Percentiles rank a stretch among this genome's conserved stretches.
These are phyloP conservation scores for Blastobotrys mokoenaii DNA, from an alignment of 805 yeast species.

Conservation along the genomic window DNA sequence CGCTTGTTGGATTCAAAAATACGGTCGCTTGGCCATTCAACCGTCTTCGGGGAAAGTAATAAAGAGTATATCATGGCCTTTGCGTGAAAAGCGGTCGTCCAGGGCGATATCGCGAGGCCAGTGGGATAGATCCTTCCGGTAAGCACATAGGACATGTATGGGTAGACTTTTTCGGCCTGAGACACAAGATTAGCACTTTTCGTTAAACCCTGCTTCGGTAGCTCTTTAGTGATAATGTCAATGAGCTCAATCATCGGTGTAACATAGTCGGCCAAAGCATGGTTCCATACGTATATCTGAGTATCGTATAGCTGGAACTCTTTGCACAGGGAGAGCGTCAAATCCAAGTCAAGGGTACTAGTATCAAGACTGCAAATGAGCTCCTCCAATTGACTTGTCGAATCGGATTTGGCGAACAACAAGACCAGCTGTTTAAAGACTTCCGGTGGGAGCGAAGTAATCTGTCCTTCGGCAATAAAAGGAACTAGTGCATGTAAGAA, in stretches of 20 bases:
- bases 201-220: too few relatives aligned
- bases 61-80: constrained; percentile 47
- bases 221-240: constrained; percentile 11
- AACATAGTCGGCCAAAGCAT: constrained; percentile 56
- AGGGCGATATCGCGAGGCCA: constrained; percentile 38
- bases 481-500: constrained; percentile 49
- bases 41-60: constrained; percentile 44
- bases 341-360: constrained; percentile 64
- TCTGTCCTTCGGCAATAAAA: constrained; percentile 39
- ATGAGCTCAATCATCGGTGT: constrained; percentile 63
- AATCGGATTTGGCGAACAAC: constrained; percentile 34
- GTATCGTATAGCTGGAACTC: constrained; percentile 52
- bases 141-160: constrained; percentile 58
- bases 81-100: constrained; percentile 30
- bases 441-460: constrained; percentile 49
- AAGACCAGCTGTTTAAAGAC: constrained; percentile 56
- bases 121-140: constrained; percentile 81
- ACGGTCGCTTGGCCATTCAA: not conserved
- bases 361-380: constrained; percentile 64
- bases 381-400: constrained; percentile 50
- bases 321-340: constrained; percentile 56
- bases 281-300: constrained; percentile 62
- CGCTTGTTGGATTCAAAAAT: constrained; percentile 3
- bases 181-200: constrained; percentile 7
- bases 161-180: constrained; percentile 34